Evolutionary conservation across 306 rosid genomes (phyloP).

Genomic region (Glycine latifolia): DNA sequence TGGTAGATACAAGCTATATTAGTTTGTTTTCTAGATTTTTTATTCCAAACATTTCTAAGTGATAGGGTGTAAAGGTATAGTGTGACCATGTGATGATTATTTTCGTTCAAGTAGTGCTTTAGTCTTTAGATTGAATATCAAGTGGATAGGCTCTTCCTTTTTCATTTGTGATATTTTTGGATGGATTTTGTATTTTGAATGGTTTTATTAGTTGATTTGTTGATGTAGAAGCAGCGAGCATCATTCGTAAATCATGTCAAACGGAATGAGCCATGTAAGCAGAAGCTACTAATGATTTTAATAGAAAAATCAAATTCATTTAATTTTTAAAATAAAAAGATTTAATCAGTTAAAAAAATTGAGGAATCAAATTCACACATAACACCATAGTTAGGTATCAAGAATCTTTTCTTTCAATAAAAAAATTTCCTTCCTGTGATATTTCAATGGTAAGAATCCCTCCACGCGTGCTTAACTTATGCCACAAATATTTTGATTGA

Average conservation of each 20-base stretch:
- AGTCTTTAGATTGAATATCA: background rate
- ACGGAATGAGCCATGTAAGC: too few relatives aligned
- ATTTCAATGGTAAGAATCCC: background rate
- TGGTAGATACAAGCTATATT: conserved; percentile 7
- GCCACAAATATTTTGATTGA: background rate
- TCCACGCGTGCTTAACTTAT: background rate
- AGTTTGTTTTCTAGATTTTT: background rate
- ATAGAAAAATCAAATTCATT: too few relatives aligned
- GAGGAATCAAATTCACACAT: too few relatives aligned
- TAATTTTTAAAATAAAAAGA: too few relatives aligned
- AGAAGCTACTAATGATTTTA: too few relatives aligned
- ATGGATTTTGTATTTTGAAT: background rate
- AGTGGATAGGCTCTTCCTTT: background rate
- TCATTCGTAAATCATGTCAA: too few relatives aligned
- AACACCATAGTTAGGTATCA: background rate
- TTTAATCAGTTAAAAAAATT: too few relatives aligned
- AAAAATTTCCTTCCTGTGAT: background rate
- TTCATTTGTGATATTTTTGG: background rate
- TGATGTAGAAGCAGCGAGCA: background rate
- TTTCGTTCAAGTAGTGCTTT: background rate
- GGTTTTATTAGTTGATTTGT: background rate
- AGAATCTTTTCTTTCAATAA: background rate
- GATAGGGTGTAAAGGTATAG: background rate
- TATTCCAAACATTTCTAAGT: background rate
- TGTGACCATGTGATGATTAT: background rate